A percentile compares a stretch with the other conserved stretches of the same genome.
phyloP scores from a whole-genome alignment of 2,329 filamentous ascomycete species.

The Lachnellula hyalina region DNA sequence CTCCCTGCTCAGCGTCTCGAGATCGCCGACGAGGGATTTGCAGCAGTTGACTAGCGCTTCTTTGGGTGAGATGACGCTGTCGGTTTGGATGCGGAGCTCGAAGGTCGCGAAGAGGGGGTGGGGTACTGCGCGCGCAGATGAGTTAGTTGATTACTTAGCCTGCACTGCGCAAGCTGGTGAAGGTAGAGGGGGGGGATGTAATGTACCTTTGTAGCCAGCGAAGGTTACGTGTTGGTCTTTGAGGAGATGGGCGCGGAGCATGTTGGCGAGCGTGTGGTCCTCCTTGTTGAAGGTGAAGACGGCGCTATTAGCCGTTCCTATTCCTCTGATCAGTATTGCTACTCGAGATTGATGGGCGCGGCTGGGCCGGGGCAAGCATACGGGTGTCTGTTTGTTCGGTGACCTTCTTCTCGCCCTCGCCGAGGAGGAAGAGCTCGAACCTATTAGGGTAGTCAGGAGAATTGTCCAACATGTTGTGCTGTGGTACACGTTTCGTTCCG shows the following conservation, averaged over 20 bases:
- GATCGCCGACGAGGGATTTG: constrained; percentile 74
- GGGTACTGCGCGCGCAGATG: constrained; percentile 28
- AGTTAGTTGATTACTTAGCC: background rate
- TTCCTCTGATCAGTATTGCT: background rate
- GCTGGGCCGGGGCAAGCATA: constrained; percentile 44
- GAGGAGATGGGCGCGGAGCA: constrained; percentile 80
- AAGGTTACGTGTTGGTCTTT: constrained; percentile 80
- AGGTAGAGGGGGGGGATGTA: constrained; percentile 33
- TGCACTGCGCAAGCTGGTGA: too few species aligned
- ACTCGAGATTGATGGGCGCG: background rate
- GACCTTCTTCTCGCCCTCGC: constrained; percentile 87
- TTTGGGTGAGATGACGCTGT: constrained; percentile 82
- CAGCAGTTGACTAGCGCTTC: constrained; percentile 79
- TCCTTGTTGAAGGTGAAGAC: constrained; percentile 96
- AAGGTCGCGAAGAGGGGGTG: constrained; percentile 46
- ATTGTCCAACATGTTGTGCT: background rate
- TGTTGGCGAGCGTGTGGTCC: constrained; percentile 91
- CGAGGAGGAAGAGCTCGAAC: constrained; percentile 89
- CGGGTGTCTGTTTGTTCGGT: constrained; percentile 83
- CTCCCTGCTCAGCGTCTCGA: constrained; percentile 74
- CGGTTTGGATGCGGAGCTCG: constrained; percentile 81
- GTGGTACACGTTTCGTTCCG: constrained; percentile 13
- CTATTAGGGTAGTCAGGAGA: constrained; percentile 41
- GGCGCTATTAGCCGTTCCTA: constrained; percentile 88
- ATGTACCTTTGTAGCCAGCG: constrained; percentile 80